Base-by-base conservation (phyloP, 2,329 filamentous ascomycete genomes). In the Grosmannia clavigera region DNA sequence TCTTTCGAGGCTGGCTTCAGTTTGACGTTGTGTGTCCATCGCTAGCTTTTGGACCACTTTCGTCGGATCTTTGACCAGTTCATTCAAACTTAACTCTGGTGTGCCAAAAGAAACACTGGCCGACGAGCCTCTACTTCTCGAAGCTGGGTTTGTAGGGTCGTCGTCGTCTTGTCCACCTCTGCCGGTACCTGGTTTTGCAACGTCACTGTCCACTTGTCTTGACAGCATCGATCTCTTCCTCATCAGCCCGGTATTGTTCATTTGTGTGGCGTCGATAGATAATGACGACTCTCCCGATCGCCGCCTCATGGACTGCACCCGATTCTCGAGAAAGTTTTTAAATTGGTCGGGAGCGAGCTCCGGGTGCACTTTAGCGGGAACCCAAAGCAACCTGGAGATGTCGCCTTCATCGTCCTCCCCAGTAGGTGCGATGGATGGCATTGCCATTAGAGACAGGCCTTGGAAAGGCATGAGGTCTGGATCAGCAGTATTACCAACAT, bases 151-250 rank as follows among this genome's bases (percentile, higher is more conserved):
- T 22, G 40, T 35, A n/a, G 14, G 22, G 16, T 16, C 43, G n/a
- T 38, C 56, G 5, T n/a, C 12, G 27, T 33, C 46, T 9, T 53
- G 29, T 19, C 27, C 48, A 22, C 16, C 14, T 14, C 16, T 19
- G 19, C 19, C 43, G n/a, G 19, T 31, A 3, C 38, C 51, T 10
- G 83, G 85, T 46, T 83, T 79, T 22, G 74, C 78, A 29, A 75
- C 78, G 61, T 74, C 83, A 64, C 83, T 88, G 66, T 96, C 88
- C 61, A 99, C 88, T 70, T 97, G 92, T 61, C 87, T 83, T 6
- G 92, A 97, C 5, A 99, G 78, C 89, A 95, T 96, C 0, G 92
- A 97, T 73, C 94, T 96, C 73, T 95, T 96, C 67, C 94, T 83
- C 66, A 85, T 81, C 64, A 97, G 71, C 48, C 87, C 81, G 19